Percentiles rank a stretch among this genome's conserved stretches.
These are phyloP conservation scores for Bruguiera parviflora DNA, from an alignment of 345 rosid species.

Conservation along the genomic window DNA sequence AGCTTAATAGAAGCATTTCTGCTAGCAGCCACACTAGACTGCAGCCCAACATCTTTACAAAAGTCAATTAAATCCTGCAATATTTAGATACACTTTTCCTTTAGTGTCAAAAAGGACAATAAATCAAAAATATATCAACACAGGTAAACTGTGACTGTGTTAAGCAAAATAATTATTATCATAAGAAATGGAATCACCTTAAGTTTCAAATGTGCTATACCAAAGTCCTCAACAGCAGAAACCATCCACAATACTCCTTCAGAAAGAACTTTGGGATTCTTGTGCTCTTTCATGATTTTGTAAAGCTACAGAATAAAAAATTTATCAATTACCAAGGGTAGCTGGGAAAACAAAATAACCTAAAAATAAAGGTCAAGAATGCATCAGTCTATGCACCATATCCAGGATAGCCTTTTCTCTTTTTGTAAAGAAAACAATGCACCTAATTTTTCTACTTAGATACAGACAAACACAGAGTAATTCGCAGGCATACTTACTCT, in stretches of 20 bases:
- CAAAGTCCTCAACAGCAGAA: slow-evolving; percentile 92
- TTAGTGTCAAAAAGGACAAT: slow-evolving; percentile 10
- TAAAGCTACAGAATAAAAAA: slow-evolving; percentile 51
- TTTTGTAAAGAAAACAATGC: too few relatives aligned
- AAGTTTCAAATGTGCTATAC: slow-evolving; percentile 75
- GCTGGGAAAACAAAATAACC: neutral
- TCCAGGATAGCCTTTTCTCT: too few relatives aligned
- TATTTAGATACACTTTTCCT: slow-evolving; percentile 9
- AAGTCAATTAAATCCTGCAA: slow-evolving; percentile 89
- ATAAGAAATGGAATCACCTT: slow-evolving; percentile 50
- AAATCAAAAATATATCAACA: slow-evolving; percentile 5
- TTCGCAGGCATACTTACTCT: slow-evolving; percentile 45
- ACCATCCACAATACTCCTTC: slow-evolving; percentile 97
- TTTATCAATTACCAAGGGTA: neutral
- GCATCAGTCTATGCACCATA: slow-evolving; percentile 3
- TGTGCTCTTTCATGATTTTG: slow-evolving; percentile 96
- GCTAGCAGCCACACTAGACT: slow-evolving; percentile 95
- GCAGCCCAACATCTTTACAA: slow-evolving; percentile 94
- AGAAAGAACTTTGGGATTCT: slow-evolving; percentile 98
- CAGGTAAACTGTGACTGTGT: neutral
- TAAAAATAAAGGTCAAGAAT: neutral
- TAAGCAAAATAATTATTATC: neutral
- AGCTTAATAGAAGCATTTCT: slow-evolving; percentile 98
- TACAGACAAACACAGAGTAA: too few relatives aligned
- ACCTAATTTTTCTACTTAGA: too few relatives aligned